A percentile compares a stretch with the other conserved stretches of the same genome.
Evolutionary conservation across 805 yeast genomes (phyloP).

Genomic region (Hermanozyma aechmeae): DNA sequence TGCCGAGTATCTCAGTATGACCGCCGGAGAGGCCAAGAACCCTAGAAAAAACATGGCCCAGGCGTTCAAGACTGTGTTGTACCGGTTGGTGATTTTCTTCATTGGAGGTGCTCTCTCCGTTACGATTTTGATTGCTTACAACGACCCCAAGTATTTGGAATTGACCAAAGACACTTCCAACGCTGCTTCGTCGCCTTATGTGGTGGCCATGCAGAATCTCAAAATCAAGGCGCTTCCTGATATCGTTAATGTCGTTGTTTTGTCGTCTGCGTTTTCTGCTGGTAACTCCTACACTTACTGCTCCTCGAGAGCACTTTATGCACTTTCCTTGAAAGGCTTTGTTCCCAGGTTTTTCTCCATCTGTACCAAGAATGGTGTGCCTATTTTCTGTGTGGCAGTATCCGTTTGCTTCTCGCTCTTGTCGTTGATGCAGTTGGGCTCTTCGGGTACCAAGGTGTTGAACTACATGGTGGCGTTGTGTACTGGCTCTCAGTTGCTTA

Average conservation of each 20-base stretch:
- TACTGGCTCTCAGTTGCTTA: conserved; percentile 13
- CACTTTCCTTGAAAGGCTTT: conserved; percentile 10
- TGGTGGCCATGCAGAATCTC: conserved; percentile 14
- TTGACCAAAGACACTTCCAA: conserved; percentile 7
- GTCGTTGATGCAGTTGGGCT: conserved; percentile 12
- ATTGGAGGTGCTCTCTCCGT: conserved; percentile 35
- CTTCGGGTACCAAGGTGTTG: conserved; percentile 9
- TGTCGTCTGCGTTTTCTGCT: conserved; percentile 12
- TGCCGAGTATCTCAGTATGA: conserved; percentile 36
- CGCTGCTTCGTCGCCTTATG: conserved; percentile 13
- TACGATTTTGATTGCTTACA: conserved; percentile 21
- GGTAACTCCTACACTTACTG: conserved; percentile 14
- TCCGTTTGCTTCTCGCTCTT: conserved; percentile 11
- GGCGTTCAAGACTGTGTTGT: conserved; percentile 34
- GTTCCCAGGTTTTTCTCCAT: conserved; percentile 9
- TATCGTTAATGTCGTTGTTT: conserved; percentile 10
- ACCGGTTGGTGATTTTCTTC: conserved; percentile 35
- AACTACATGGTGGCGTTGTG: conserved; percentile 13
- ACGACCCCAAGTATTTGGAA: conserved; percentile 10
- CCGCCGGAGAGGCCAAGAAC: conserved; percentile 34
- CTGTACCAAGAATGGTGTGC: conserved; percentile 11
- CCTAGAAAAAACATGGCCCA: conserved; percentile 31
- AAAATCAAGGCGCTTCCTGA: conserved; percentile 10
- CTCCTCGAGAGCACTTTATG: conserved; percentile 12
- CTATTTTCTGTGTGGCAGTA: conserved; percentile 11